A percentile compares a stretch with the other conserved stretches of the same genome.
phyloP scores from a whole-genome alignment of 306 rosid genomes.

The Leucaena leucocephala region DNA sequence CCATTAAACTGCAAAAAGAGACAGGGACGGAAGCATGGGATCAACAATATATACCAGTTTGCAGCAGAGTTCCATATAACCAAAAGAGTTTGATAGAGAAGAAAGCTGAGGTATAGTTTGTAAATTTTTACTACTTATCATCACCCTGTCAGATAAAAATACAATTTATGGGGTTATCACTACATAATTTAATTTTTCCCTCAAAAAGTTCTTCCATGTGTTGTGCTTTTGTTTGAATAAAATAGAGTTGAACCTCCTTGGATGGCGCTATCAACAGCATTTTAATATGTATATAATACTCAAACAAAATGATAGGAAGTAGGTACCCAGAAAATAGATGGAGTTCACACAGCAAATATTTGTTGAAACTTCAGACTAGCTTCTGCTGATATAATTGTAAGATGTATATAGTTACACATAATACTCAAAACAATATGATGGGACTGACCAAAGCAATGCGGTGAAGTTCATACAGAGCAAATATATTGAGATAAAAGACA shows the following conservation, averaged over 20 bases:
- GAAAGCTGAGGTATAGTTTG: not conserved
- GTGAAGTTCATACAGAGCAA: not conserved
- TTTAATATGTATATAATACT: not conserved
- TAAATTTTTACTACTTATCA: not conserved
- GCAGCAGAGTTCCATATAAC: conserved; percentile 13
- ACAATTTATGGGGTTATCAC: not conserved
- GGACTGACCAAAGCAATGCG: not conserved
- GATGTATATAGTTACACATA: not conserved
- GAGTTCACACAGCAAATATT: not conserved
- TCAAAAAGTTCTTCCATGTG: not conserved
- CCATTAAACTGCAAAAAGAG: conserved; percentile 64
- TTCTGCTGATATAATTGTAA: not conserved
- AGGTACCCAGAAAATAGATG: not conserved
- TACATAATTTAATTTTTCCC: not conserved
- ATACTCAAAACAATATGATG: no score
- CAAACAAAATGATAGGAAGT: not conserved
- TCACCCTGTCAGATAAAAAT: not conserved
- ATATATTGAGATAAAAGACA: not conserved
- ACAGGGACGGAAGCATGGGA: not conserved
- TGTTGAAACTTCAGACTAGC: not conserved
- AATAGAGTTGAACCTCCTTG: not conserved
- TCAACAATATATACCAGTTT: not conserved
- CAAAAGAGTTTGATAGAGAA: not conserved
- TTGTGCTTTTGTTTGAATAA: not conserved
- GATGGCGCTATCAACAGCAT: not conserved